Evolutionary conservation across 805 yeast genomes (phyloP).

Genomic region (Lipomyces japonicus): DNA sequence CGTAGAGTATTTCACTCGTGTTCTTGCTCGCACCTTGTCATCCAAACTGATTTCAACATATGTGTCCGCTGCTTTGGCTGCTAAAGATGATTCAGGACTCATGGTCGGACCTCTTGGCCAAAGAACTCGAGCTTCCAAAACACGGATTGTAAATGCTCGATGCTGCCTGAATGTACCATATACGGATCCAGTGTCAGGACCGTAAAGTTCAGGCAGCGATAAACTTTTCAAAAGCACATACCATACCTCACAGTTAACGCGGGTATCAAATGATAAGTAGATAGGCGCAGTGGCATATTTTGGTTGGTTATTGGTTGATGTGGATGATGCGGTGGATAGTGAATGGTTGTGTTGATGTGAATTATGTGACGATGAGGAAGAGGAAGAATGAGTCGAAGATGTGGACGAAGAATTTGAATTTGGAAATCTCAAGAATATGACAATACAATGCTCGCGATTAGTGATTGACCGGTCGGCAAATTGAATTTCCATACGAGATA

Average conservation of each 20-base stretch:
- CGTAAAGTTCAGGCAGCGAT: conserved; percentile 24
- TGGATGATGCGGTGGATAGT: background rate
- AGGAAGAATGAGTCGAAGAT: background rate
- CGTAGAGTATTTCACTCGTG: conserved; percentile 56
- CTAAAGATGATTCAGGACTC: conserved; percentile 8
- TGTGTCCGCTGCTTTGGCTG: conserved; percentile 27
- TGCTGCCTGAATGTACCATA: conserved; percentile 21
- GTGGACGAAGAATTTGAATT: background rate
- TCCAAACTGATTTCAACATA: conserved; percentile 73
- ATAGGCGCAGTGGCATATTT: conserved; percentile 22
- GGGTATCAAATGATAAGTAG: conserved; percentile 19
- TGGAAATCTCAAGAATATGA: conserved; percentile 15
- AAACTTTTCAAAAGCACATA: conserved; percentile 20
- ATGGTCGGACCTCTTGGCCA: conserved; percentile 18
- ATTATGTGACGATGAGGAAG: conserved; percentile 3
- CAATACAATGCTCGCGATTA: conserved; percentile 20
- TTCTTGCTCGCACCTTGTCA: conserved; percentile 73
- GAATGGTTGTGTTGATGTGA: conserved; percentile 7
- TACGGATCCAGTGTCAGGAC: conserved; percentile 23
- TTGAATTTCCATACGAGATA: conserved; percentile 24
- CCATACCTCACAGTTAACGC: conserved; percentile 21
- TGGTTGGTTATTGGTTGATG: no score
- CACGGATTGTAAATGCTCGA: conserved; percentile 12
- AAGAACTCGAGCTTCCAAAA: conserved; percentile 22
- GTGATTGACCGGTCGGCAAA: conserved; percentile 25